phyloP scores from a whole-genome alignment of 192 early-diverging fungal species.

The Entomortierella lignicola region DNA sequence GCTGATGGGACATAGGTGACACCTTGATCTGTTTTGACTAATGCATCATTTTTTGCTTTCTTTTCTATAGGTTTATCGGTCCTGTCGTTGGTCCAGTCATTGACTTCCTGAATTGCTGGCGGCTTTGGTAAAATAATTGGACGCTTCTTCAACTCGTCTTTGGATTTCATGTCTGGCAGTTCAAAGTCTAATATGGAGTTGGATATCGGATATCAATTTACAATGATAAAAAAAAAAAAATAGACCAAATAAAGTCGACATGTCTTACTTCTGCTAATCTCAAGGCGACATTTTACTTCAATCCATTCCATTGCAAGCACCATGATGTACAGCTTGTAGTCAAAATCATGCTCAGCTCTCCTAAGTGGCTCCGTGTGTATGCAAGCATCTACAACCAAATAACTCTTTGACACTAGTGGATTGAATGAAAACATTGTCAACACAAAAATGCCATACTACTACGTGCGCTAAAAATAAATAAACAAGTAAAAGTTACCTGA shows the following conservation, averaged over 20 bases:
- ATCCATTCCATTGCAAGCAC: constrained; percentile 75
- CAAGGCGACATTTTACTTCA: constrained; percentile 69
- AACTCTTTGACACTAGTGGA: constrained; percentile 52
- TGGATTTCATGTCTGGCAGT: constrained; percentile 64
- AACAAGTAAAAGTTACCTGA: constrained; percentile 47
- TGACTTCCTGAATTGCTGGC: constrained; percentile 54
- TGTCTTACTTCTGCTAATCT: constrained; percentile 69
- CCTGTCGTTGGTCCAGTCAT: background rate
- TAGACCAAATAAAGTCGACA: too few relatives aligned
- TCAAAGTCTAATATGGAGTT: constrained; percentile 60
- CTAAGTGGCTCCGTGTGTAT: constrained; percentile 66
- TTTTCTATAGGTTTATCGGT: background rate
- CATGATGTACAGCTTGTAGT: constrained; percentile 75
- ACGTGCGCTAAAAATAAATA: background rate
- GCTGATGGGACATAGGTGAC: constrained; percentile 7
- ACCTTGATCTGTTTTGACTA: background rate
- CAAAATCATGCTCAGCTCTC: constrained; percentile 66
- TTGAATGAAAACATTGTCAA: background rate
- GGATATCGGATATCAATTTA: background rate
- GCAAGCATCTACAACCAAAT: constrained; percentile 76
- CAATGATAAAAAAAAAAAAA: background rate
- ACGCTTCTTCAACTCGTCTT: constrained; percentile 69
- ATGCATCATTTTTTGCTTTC: background rate
- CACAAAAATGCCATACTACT: background rate
- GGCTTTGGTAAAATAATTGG: constrained; percentile 64